These are phyloP conservation scores for Plectranthus barbatus DNA, from an alignment of 257 asterid genomes.

Conservation along the genomic window DNA sequence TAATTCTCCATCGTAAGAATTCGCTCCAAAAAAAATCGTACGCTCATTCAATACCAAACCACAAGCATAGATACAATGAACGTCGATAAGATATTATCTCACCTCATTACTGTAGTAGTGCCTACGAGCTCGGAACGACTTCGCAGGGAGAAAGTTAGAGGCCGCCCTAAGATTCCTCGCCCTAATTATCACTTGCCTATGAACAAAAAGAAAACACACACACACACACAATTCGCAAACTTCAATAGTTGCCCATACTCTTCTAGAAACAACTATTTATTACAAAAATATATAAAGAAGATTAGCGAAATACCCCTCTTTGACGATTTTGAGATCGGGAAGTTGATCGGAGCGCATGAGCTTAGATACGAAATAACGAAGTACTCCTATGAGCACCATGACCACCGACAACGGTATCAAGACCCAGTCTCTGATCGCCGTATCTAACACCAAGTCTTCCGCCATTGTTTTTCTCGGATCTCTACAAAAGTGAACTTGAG, in stretches of 20 bases:
- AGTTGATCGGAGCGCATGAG: slow-evolving; percentile 80
- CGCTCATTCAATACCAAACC: neutral
- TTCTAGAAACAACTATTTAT: neutral
- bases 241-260: neutral
- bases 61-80: neutral
- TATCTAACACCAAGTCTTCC: slow-evolving; percentile 90
- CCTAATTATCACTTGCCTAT: slow-evolving; percentile 84
- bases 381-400: slow-evolving; percentile 92
- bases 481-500: neutral
- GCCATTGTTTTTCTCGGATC: slow-evolving; percentile 49
- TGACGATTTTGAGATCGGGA: slow-evolving; percentile 81
- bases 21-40: slow-evolving; percentile 6
- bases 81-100: neutral
- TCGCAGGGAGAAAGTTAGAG: slow-evolving; percentile 87
- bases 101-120: slow-evolving; percentile 85
- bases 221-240: slow-evolving; percentile 3
- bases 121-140: slow-evolving; percentile 85
- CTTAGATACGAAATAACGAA: slow-evolving; percentile 87
- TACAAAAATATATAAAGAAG: neutral
- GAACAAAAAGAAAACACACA: neutral
- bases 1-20: slow-evolving; percentile 4
- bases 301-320: slow-evolving; percentile 60
- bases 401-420: slow-evolving; percentile 85
- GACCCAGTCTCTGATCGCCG: slow-evolving; percentile 98
- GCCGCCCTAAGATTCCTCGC: slow-evolving; percentile 93